phyloP scores from a whole-genome alignment of 179 eudicot species.

The Beta macrorhiza region DNA sequence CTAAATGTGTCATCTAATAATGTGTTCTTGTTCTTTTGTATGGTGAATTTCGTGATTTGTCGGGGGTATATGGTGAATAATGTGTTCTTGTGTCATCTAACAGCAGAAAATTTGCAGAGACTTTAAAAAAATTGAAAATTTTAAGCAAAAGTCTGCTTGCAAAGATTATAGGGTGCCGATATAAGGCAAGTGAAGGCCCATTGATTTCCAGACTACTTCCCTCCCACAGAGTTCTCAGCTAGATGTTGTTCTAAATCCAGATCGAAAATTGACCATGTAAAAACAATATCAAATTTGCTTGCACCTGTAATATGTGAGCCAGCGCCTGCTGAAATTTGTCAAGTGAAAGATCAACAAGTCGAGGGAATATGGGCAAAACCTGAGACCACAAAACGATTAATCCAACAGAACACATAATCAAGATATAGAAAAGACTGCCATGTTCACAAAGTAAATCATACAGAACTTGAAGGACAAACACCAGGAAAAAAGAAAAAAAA shows the following conservation, averaged over 20 bases:
- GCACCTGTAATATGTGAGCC: slow-evolving; percentile 88
- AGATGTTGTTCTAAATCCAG: background rate
- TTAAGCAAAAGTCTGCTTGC: background rate
- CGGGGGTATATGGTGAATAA: too few species aligned
- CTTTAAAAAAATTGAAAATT: background rate
- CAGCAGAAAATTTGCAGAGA: background rate
- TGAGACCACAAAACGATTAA: slow-evolving; percentile 33
- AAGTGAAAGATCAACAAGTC: slow-evolving; percentile 76
- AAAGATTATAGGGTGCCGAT: background rate
- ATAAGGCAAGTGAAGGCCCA: background rate
- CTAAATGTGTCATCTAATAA: background rate
- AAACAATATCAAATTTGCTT: background rate
- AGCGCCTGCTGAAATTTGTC: slow-evolving; percentile 87
- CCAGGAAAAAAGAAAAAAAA: too few species aligned
- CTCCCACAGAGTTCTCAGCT: background rate
- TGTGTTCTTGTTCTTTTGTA: too few species aligned
- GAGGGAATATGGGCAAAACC: slow-evolving; percentile 94
- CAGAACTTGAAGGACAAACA: background rate
- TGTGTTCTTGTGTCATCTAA: background rate
- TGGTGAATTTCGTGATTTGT: too few species aligned
- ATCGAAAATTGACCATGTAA: background rate
- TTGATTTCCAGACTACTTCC: background rate
- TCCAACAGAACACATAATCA: background rate
- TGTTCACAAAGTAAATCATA: background rate
- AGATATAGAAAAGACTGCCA: background rate